Percentiles rank a stretch among this genome's conserved stretches.
Evolutionary conservation across 208 protist species (phyloP).

Genomic region (Acanthamoeba sp.): DNA sequence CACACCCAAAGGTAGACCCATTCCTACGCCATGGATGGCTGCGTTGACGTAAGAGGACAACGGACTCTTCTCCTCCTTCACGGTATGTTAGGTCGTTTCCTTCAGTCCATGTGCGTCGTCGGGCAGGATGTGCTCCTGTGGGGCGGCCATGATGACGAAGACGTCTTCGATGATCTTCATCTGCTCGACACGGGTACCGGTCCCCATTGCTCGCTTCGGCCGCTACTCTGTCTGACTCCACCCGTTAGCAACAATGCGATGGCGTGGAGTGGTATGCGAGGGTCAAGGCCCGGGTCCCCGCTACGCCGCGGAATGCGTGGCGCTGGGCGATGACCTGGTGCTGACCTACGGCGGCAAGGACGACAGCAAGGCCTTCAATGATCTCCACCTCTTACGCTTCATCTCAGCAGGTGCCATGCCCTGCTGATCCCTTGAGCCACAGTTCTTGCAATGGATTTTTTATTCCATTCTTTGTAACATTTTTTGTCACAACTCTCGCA

Average conservation of each 20-base stretch:
- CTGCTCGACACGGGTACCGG: neutral
- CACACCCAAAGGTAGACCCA: neutral
- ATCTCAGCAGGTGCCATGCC: no score
- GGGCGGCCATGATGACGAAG: constrained; percentile 14
- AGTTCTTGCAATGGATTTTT: no score
- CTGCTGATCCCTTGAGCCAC: no score
- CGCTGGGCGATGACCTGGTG: neutral
- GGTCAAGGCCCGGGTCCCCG: neutral
- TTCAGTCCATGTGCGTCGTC: neutral
- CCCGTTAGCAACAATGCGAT: neutral
- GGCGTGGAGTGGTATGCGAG: neutral
- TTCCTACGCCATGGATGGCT: neutral
- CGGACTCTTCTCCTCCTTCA: neutral
- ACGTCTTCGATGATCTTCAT: constrained; percentile 11
- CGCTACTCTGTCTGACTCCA: no score
- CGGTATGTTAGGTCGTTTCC: neutral
- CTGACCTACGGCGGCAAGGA: constrained; percentile 8
- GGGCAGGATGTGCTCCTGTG: neutral
- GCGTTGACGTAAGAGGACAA: neutral
- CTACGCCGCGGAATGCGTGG: neutral
- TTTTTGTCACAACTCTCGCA: neutral
- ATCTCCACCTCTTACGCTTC: neutral
- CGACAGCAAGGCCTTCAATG: constrained; percentile 10
- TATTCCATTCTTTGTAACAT: no score
- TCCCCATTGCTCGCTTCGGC: no score